Evolutionary conservation across 1,284 basidiomycete genomes (phyloP).

Genomic region (Fistulinella cinereoalba): DNA sequence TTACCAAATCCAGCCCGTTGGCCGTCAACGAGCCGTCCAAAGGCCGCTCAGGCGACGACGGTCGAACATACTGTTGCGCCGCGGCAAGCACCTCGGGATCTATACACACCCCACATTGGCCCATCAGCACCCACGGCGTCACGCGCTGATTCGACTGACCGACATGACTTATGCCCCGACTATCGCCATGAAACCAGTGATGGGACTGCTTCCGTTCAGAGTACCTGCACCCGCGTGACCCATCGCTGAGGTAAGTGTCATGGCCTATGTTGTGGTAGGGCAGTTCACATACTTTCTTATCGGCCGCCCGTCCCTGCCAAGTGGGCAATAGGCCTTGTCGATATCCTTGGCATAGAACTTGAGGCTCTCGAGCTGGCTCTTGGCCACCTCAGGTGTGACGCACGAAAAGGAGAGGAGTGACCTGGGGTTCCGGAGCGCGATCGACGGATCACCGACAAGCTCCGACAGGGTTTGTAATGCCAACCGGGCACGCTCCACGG

Average conservation of each 20-base stretch:
- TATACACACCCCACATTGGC: constrained; percentile 6
- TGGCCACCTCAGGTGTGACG: constrained; percentile 48
- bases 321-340: constrained; percentile 52
- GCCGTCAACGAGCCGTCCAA: constrained; percentile 25
- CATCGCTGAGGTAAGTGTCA: not conserved
- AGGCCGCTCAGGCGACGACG: constrained; percentile 28
- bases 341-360: constrained; percentile 46
- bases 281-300: constrained; percentile 49
- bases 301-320: constrained; percentile 55
- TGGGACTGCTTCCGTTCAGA: constrained; percentile 53
- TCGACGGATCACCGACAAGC: constrained; percentile 45
- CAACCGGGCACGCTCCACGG: constrained; percentile 46
- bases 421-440: constrained; percentile 50
- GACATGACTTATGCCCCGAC: constrained; percentile 54
- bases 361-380: constrained; percentile 51
- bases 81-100: constrained; percentile 25
- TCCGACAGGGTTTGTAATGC: constrained; percentile 55
- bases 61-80: constrained; percentile 23
- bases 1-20: constrained; percentile 36
- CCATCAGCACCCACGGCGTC: not conserved
- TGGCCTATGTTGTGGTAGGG: not conserved
- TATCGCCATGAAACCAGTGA: constrained; percentile 65
- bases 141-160: constrained; percentile 36
- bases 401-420: constrained; percentile 70
- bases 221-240: constrained; percentile 33